Evolutionary conservation across 495 filamentous ascomycete species (phyloP), one percentile per base, ranked within the genome.

Genomic region (Aspergillus funiculosus): DNA sequence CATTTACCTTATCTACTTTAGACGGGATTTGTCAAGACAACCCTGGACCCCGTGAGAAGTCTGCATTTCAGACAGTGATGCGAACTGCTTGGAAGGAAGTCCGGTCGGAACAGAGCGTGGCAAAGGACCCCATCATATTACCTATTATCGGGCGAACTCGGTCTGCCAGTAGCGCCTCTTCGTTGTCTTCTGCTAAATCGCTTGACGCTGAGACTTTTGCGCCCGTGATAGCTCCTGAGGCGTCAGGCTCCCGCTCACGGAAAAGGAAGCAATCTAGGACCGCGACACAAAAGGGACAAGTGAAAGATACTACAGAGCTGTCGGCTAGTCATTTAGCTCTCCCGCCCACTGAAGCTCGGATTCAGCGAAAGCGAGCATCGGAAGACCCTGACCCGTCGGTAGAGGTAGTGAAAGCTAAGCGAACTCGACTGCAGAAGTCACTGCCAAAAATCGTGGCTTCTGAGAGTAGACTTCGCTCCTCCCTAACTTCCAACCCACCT

Each of bases 91-190:
- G 51, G 43, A 51, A 52, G 17, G 51, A 57, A 21, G 34, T 53
- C 2, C 51, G 31, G n/a, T 32, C 51, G 2, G 52, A 56, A 20
- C 43, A 44, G 11, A 48, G 27, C n/a, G 14, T 44, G 11, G 41
- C 28, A 6, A 29, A 28, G 1, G 31, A 35, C 17, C 26, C 45
- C 19, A 36, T 18, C 36, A 30, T 45, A 13, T 25, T 38, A 13
- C 51, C 54, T 29, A 20, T 14, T 21, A 20, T 46, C 19, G 43
- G 34, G 11, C 48, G 59, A 14, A 41, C 48, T 9, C 52, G 51
- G 5, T 66, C 67, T 74, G 48, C 68, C 79, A 52, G 61, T 22
- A 76, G 64, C 18, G 59, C 61, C 9, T 73, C 71, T 7, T 70
- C 66, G 10, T 39, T 74, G 18, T 75, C 75, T 20, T 69, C 71